Evolutionary conservation across 2,329 filamentous ascomycete species (phyloP), one percentile per base, ranked within the genome.

Genomic region (Penicillium sp.): DNA sequence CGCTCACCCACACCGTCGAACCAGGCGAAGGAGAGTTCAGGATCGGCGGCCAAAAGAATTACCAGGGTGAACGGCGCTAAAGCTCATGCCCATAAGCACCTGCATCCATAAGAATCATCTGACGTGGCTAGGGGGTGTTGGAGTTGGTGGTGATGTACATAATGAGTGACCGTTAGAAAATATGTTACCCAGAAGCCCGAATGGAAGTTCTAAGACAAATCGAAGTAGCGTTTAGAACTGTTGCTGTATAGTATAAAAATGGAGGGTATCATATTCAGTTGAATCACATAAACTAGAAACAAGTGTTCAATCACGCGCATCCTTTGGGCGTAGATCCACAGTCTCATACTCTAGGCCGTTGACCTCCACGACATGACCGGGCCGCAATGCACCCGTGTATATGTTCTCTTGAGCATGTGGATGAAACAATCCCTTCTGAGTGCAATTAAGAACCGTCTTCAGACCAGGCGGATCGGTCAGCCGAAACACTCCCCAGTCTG

Each of bases 401-500:
- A 96, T 83, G 66, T 92, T 88, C 26, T 85, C 81, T 61, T 89
- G 81, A 0, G 76, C 75, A 68, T 91, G 88, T 6, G 86, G 91
- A 73, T 99, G 95, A 72, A 99, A 99, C 0, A 96, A 83, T 1
- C 91, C 90, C 1, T 84, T 83, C 59, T 92, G 85, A 3, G 78
- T 87, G 76, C 95, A 99, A 42, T 87, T 83, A 45, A 96, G 80
- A 33, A 99, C 88, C n/a, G 91, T 85, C 62, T 90, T 87, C 65
- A 98, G 83, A 0, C 95, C 95, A 0, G 95, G 93, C 0, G 95
- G 95, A 74, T 97, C 91, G 0, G 95, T 99, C 4, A 99, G 81
- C 33, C 95, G 87, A 76, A 98, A 99, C 25, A 96, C 89, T 49
- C 95, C 95, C 81, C 91, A 93, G 60, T 91, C 93, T 29, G 71